These are phyloP conservation scores for Gracilaria vermiculophylla DNA, from an alignment of 23 red algal species.

Conservation along the genomic window DNA sequence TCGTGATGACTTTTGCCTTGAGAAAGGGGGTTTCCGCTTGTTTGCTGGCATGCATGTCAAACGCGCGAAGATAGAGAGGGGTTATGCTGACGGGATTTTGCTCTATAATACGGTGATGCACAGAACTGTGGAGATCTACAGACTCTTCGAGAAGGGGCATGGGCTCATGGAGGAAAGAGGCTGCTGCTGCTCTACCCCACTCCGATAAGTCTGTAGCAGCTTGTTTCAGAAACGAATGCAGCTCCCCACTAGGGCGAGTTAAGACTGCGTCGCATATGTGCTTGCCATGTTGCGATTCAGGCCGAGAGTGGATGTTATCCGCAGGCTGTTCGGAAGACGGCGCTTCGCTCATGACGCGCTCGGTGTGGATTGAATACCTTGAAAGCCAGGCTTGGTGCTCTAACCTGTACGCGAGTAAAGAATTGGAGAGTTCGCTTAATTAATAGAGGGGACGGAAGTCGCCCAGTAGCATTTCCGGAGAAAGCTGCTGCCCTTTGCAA, in stretches of 20 bases:
- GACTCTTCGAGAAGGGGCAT: conserved; percentile 26
- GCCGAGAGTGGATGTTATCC: neutral
- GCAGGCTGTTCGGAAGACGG: neutral
- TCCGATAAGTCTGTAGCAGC: conserved; percentile 9
- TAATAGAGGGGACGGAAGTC: neutral
- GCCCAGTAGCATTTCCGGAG: neutral
- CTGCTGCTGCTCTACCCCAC: conserved; percentile 25
- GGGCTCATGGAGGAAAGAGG: conserved; percentile 6
- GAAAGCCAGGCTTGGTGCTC: neutral
- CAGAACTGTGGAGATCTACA: conserved; percentile 7
- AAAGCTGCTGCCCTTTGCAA: neutral
- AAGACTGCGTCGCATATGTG: neutral
- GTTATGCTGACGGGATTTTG: neutral
- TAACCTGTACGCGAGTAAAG: too few relatives aligned
- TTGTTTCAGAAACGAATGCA: conserved; percentile 1
- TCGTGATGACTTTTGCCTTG: neutral
- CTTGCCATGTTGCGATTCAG: conserved; percentile 32
- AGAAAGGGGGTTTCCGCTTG: neutral
- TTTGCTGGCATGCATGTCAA: conserved; percentile 19
- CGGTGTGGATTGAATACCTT: neutral
- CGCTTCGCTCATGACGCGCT: neutral
- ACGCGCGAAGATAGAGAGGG: conserved; percentile 12
- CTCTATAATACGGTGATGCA: neutral
- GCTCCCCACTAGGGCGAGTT: neutral
- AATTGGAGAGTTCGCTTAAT: neutral